Evolutionary conservation across 768 basidiomycete species (phyloP).

Genomic region (Saitozyma sp.): DNA sequence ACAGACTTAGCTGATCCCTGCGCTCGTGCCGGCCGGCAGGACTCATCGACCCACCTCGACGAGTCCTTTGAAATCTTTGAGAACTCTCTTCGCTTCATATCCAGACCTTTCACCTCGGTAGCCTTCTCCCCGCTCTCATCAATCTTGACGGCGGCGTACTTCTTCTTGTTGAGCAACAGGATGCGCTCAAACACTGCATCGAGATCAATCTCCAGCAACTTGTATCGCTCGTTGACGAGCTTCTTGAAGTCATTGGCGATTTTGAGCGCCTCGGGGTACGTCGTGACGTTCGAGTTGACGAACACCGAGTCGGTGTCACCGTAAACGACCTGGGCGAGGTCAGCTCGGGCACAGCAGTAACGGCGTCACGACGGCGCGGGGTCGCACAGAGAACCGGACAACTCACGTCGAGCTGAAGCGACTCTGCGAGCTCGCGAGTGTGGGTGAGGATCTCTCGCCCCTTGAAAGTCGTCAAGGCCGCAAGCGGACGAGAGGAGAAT

Average conservation of each 20-base stretch:
- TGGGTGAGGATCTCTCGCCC: slow-evolving; percentile 95
- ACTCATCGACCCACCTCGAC: slow-evolving; percentile 68
- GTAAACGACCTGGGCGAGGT: slow-evolving; percentile 76
- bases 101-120: slow-evolving; percentile 91
- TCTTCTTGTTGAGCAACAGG: slow-evolving; percentile 94
- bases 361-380: neutral
- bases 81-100: slow-evolving; percentile 98
- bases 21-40: neutral
- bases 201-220: slow-evolving; percentile 91
- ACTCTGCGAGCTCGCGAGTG: slow-evolving; percentile 88
- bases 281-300: slow-evolving; percentile 90
- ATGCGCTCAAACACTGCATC: slow-evolving; percentile 92
- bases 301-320: slow-evolving; percentile 99
- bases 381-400: neutral
- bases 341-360: slow-evolving; percentile 9
- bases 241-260: slow-evolving; percentile 93
- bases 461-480: slow-evolving; percentile 94
- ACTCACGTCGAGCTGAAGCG: slow-evolving; percentile 82
- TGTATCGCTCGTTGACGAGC: slow-evolving; percentile 92
- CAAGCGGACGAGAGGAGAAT: slow-evolving; percentile 95
- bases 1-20: neutral
- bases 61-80: slow-evolving; percentile 86
- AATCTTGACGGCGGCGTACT: slow-evolving; percentile 95
- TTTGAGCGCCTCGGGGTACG: slow-evolving; percentile 82
- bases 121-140: slow-evolving; percentile 72